Conservation (phyloP, 805 yeast species). For the Suhomyces faveliae region DNA sequence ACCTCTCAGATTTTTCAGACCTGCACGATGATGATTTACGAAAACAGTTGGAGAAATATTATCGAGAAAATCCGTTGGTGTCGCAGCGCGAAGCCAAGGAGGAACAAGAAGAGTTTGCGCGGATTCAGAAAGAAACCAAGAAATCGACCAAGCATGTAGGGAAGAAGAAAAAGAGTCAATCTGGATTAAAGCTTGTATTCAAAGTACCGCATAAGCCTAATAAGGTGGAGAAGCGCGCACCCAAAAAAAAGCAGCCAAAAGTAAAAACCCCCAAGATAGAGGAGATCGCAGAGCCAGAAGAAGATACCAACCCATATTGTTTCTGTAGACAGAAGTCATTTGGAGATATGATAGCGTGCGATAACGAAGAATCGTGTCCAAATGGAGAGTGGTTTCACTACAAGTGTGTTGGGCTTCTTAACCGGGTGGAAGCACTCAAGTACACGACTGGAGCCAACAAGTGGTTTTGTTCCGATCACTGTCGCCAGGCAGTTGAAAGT, state of each 20-base stretch:
- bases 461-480: slow-evolving; percentile 41
- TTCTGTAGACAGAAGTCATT: slow-evolving; percentile 28
- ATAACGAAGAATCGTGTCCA: slow-evolving; percentile 32
- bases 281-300: slow-evolving; percentile 3
- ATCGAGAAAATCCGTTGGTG: slow-evolving; percentile 31
- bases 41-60: slow-evolving; percentile 33
- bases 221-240: background rate
- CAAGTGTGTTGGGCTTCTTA: slow-evolving; percentile 42
- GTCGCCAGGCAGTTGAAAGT: slow-evolving; percentile 18
- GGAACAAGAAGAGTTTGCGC: slow-evolving; percentile 21
- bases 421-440: slow-evolving; percentile 37
- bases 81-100: slow-evolving; percentile 40
- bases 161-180: slow-evolving; percentile 1
- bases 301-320: slow-evolving; percentile 17
- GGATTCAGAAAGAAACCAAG: slow-evolving; percentile 39
- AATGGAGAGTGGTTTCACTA: slow-evolving; percentile 49
- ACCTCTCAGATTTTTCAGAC: background rate
- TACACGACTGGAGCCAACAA: slow-evolving; percentile 32
- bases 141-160: slow-evolving; percentile 25
- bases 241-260: background rate
- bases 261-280: slow-evolving; percentile 1
- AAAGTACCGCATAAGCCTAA: slow-evolving; percentile 6
- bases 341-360: slow-evolving; percentile 33
- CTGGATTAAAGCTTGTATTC: slow-evolving; percentile 11
- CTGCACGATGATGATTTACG: slow-evolving; percentile 21